Percentiles rank a stretch among this genome's conserved stretches.
Conservation (phyloP, 345 rosid species). For the Erodium maritimum region DNA sequence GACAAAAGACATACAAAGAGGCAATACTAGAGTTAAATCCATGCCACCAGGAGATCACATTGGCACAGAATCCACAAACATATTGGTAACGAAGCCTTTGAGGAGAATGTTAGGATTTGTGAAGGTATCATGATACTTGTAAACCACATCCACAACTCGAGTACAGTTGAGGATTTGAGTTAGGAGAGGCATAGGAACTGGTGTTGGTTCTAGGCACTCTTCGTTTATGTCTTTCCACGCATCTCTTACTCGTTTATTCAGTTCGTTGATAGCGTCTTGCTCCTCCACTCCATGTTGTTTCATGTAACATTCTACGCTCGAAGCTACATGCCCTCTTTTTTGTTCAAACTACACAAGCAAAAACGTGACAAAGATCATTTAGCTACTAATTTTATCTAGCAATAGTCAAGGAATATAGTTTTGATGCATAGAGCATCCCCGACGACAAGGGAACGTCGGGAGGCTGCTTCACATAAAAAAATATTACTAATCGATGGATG, state of each 20-base stretch:
- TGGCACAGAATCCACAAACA: conserved; percentile 10
- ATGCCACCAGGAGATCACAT: neutral
- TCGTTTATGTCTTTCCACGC: conserved; percentile 22
- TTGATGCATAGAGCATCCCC: too few relatives aligned
- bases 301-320: conserved; percentile 8
- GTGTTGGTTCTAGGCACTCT: conserved; percentile 4
- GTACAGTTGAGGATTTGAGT: conserved; percentile 11
- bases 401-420: too few relatives aligned
- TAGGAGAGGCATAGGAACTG: conserved; percentile 10
- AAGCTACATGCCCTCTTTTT: too few relatives aligned
- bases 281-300: conserved; percentile 4
- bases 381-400: too few relatives aligned
- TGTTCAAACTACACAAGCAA: too few relatives aligned
- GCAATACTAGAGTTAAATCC: too few relatives aligned
- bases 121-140: conserved; percentile 16
- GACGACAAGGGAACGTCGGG: too few relatives aligned
- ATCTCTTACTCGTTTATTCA: conserved; percentile 1
- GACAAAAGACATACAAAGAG: too few relatives aligned
- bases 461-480: too few relatives aligned
- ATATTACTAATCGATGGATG: too few relatives aligned
- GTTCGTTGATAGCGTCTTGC: conserved; percentile 6
- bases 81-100: conserved; percentile 2
- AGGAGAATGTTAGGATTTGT: neutral
- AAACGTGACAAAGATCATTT: too few relatives aligned
- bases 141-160: conserved; percentile 10